Conservation (phyloP, 768 basidiomycete species). For the Mycena floridula region DNA sequence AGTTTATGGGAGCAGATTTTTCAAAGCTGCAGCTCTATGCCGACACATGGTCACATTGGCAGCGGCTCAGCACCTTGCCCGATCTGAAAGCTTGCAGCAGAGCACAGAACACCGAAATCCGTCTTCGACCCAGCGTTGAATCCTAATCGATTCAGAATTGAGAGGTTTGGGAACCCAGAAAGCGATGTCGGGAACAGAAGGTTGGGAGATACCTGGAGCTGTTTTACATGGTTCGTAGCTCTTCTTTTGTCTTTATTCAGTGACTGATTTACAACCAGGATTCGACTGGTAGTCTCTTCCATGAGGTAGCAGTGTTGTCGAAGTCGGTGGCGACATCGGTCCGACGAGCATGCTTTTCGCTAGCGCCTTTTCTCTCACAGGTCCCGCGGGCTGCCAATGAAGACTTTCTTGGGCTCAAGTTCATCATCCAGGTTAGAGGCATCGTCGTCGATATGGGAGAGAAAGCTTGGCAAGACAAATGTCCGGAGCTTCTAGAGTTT, state of each 20-base stretch:
- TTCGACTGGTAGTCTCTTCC: constrained; percentile 46
- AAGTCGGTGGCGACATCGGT: constrained; percentile 57
- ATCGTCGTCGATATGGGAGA: constrained; percentile 41
- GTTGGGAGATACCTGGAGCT: constrained; percentile 63
- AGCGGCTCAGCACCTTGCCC: too few species aligned
- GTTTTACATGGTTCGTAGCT: constrained; percentile 48
- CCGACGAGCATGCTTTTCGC: constrained; percentile 32
- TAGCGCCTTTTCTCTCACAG: too few species aligned
- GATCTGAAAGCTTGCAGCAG: too few species aligned
- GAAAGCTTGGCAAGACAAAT: constrained; percentile 54
- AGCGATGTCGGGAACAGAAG: constrained; percentile 68
- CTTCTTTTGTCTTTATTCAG: background rate
- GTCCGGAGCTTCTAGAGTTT: constrained; percentile 49
- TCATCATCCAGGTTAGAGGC: constrained; percentile 49
- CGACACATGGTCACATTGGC: too few species aligned
- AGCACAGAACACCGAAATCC: too few species aligned
- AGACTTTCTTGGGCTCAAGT: constrained; percentile 21
- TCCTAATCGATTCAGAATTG: constrained; percentile 45
- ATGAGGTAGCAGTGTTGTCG: constrained; percentile 38
- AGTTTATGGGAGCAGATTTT: too few species aligned
- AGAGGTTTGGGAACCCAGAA: constrained; percentile 70
- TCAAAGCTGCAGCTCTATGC: too few species aligned
- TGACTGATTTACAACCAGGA: constrained; percentile 20
- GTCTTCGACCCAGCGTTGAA: too few species aligned
- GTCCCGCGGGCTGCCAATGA: constrained; percentile 19